phyloP scores from a whole-genome alignment of 2,329 filamentous ascomycete genomes.

The Phyllosticta paracitricarpa region DNA sequence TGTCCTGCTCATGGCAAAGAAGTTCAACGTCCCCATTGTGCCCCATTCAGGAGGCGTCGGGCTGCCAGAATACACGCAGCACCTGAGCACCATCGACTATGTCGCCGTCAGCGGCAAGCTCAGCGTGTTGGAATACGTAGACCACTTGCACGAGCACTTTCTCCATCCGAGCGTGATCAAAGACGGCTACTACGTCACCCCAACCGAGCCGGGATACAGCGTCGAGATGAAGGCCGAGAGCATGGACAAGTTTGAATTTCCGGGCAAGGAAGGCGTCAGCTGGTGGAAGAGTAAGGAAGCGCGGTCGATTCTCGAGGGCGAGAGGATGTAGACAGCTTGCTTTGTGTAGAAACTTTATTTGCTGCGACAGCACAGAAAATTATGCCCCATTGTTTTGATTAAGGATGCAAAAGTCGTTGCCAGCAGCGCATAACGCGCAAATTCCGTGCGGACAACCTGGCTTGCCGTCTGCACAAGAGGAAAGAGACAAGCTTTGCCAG shows the following conservation, averaged over 20 bases:
- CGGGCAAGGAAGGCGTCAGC: conserved; percentile 65
- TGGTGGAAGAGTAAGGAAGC: conserved; percentile 82
- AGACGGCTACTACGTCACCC: conserved; percentile 82
- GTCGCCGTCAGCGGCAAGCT: conserved; percentile 74
- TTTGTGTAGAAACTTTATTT: neutral
- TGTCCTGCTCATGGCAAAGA: conserved; percentile 77
- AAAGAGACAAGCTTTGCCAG: too few relatives aligned
- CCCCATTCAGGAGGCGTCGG: conserved; percentile 86
- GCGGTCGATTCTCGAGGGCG: conserved; percentile 58
- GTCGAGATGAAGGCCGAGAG: conserved; percentile 88
- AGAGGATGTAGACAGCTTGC: conserved; percentile 26
- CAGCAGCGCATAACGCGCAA: too few relatives aligned
- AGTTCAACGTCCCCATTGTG: conserved; percentile 71
- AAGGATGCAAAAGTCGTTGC: too few relatives aligned
- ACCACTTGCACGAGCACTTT: conserved; percentile 91
- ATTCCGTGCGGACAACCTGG: too few relatives aligned
- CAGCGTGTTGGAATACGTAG: conserved; percentile 81
- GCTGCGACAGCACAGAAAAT: neutral
- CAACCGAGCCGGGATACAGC: conserved; percentile 72
- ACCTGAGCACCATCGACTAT: conserved; percentile 87
- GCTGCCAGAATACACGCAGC: conserved; percentile 87
- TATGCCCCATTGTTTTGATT: too few relatives aligned
- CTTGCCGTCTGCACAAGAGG: too few relatives aligned
- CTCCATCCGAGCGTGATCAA: conserved; percentile 68
- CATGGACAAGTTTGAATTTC: conserved; percentile 71